Percentiles rank a stretch among this genome's conserved stretches.
phyloP scores from a whole-genome alignment of 495 filamentous ascomycete species.

The Lophiotrema nucula region DNA sequence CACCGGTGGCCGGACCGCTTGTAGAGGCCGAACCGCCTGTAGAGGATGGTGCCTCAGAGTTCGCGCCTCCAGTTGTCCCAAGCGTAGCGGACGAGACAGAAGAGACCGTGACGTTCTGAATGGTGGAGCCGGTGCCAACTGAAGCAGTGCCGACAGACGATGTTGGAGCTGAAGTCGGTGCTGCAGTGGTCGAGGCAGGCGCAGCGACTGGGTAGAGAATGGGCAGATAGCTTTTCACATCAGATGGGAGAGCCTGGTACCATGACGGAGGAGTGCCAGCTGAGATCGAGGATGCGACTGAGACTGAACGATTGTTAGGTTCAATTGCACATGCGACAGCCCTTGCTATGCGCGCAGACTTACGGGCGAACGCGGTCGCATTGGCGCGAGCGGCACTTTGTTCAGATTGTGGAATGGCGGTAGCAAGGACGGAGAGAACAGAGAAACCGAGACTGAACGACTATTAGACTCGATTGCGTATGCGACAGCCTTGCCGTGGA shows the following conservation, averaged over 20 bases:
- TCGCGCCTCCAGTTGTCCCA: constrained; percentile 15
- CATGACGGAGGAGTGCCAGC: constrained; percentile 30
- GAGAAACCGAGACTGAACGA: constrained; percentile 10
- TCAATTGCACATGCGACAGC: no score
- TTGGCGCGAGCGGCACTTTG: constrained; percentile 15
- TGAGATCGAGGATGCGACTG: constrained; percentile 18
- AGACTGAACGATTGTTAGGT: no score
- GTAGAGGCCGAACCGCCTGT: constrained; percentile 13
- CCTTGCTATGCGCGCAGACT: no score
- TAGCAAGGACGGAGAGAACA: constrained; percentile 28
- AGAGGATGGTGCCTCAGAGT: constrained; percentile 9
- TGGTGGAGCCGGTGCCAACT: background rate
- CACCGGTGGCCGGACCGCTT: constrained; percentile 8
- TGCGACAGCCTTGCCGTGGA: background rate
- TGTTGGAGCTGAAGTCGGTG: background rate
- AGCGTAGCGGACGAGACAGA: constrained; percentile 20
- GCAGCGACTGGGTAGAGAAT: constrained; percentile 18
- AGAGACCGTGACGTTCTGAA: constrained; percentile 17
- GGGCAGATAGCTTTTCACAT: constrained; percentile 33
- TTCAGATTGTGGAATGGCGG: constrained; percentile 25
- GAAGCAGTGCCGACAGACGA: background rate
- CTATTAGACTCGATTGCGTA: background rate
- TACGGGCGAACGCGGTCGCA: constrained; percentile 17
- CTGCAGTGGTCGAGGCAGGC: constrained; percentile 1
- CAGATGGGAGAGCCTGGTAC: constrained; percentile 33